Base-by-base conservation (phyloP, 345 rosid genomes). In the Gossypium mustelinum region DNA sequence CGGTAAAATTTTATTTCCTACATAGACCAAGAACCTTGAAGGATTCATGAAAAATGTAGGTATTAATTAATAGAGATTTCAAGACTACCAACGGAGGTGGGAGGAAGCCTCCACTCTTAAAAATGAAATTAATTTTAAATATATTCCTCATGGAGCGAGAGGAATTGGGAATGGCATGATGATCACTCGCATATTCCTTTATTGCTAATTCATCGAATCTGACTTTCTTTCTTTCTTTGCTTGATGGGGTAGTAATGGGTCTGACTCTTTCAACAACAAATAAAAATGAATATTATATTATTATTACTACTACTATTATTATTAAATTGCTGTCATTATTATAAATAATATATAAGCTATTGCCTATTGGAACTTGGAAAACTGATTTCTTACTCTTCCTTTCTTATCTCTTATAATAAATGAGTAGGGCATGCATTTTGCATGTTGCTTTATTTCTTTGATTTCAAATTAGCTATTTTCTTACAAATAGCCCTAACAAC, bases 391-490 rank as follows among this genome's bases (percentile, higher is more conserved):
- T 50, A 50, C 11, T 16, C 20, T 43, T 16, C 27, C 16, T 18
- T 61, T 18, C 34, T 61, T 22, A 11, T 45, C 45, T 3, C 43
- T 20, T 27, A 3, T 63, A 18, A 67, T 74, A 59, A 73, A 74
- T 68, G 71, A 68, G 44, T 29, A 17, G 57, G 78, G 56, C 71
- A 68, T 70, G 74, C 74, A 54, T 20, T 48, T 60, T 60, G 56
- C 61, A 73, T 17, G 7, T 1, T 58, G 61, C 59, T 50, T 48
- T 12, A 18, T 7, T 48, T 22, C 57, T 17, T 68, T 68, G 57
- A 25, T 68, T 48, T 13, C 44, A 68, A 68, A 22, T 50, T 22
- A 22, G 0, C 1, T 2, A 2, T 9, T 5, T 29, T 52, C 24
- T 34, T 34, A 29, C 2, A 7, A 68, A 6, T 68, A 11, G 0